Evolutionary conservation across 139 green algal genomes (phyloP).

Genomic region (Chlorella sp.): DNA sequence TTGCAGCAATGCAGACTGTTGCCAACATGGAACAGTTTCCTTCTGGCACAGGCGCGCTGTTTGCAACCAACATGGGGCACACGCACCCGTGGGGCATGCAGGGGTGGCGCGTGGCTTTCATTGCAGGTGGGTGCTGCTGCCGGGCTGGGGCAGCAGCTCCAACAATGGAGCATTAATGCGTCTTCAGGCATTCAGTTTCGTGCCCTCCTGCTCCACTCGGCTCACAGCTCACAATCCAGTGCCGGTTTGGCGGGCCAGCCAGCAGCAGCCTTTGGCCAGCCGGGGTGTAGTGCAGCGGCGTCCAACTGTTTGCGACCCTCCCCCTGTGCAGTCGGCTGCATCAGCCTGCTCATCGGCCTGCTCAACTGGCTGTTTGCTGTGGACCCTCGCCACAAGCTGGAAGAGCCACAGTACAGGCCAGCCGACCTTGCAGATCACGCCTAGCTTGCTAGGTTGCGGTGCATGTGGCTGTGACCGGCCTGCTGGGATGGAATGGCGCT

Average conservation of each 20-base stretch:
- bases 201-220: too few relatives aligned
- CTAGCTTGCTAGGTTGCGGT: neutral
- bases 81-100: conserved; percentile 42
- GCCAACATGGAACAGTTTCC: too few relatives aligned
- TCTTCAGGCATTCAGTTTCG: too few relatives aligned
- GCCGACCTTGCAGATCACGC: neutral
- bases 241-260: too few relatives aligned
- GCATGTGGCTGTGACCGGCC: too few relatives aligned
- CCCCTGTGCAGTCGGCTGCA: conserved; percentile 34
- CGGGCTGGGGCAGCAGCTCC: too few relatives aligned
- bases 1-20: too few relatives aligned
- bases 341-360: conserved; percentile 60
- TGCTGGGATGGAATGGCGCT: too few relatives aligned
- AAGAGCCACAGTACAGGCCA: conserved; percentile 32
- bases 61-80: conserved; percentile 67
- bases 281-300: too few relatives aligned
- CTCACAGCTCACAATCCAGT: too few relatives aligned
- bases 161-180: too few relatives aligned
- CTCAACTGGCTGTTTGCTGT: conserved; percentile 43
- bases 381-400: conserved; percentile 50
- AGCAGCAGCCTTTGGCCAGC: too few relatives aligned
- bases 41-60: conserved; percentile 43
- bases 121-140: conserved; percentile 18
- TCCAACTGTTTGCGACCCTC: neutral
- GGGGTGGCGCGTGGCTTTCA: conserved; percentile 72